These are phyloP conservation scores for Phaeosphaeriaceae sp. DNA, from an alignment of 2,329 filamentous ascomycete genomes.

Conservation along the genomic window DNA sequence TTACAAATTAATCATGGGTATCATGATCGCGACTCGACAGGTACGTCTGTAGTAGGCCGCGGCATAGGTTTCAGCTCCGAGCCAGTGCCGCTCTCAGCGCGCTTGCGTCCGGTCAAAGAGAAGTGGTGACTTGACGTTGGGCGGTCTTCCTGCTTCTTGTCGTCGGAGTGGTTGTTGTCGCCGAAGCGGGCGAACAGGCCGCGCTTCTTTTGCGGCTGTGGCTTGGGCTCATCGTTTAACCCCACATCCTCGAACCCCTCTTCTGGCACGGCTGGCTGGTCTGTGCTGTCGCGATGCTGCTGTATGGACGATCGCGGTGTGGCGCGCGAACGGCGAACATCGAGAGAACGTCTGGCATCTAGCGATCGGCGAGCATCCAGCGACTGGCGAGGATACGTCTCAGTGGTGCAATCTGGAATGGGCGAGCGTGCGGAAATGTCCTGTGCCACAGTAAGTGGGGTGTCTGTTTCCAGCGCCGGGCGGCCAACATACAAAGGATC, in stretches of 20 bases:
- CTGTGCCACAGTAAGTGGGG: slow-evolving; percentile 60
- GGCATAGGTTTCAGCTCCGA: slow-evolving; percentile 75
- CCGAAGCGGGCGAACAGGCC: slow-evolving; percentile 84
- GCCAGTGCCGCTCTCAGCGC: slow-evolving; percentile 70
- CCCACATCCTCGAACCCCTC: slow-evolving; percentile 91
- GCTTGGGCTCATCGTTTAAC: slow-evolving; percentile 76
- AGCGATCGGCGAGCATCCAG: slow-evolving; percentile 73
- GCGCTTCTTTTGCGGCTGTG: slow-evolving; percentile 69
- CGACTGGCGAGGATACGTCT: slow-evolving; percentile 60
- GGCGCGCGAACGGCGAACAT: slow-evolving; percentile 59
- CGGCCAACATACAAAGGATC: slow-evolving; percentile 81
- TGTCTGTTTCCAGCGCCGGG: not conserved
- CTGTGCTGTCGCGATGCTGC: slow-evolving; percentile 64
- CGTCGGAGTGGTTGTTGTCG: slow-evolving; percentile 54
- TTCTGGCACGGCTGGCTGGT: slow-evolving; percentile 64
- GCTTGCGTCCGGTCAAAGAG: slow-evolving; percentile 75
- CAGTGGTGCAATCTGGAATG: slow-evolving; percentile 63
- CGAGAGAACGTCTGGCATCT: slow-evolving; percentile 69
- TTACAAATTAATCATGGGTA: not conserved
- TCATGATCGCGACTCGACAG: slow-evolving; percentile 34
- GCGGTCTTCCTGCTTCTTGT: slow-evolving; percentile 46
- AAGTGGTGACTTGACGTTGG: slow-evolving; percentile 61
- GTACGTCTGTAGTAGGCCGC: slow-evolving; percentile 32
- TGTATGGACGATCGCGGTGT: slow-evolving; percentile 68
- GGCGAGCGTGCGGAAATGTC: slow-evolving; percentile 91